These are phyloP conservation scores for Malassezia cuniculi DNA, from an alignment of 1,284 basidiomycete genomes.

Conservation along the genomic window DNA sequence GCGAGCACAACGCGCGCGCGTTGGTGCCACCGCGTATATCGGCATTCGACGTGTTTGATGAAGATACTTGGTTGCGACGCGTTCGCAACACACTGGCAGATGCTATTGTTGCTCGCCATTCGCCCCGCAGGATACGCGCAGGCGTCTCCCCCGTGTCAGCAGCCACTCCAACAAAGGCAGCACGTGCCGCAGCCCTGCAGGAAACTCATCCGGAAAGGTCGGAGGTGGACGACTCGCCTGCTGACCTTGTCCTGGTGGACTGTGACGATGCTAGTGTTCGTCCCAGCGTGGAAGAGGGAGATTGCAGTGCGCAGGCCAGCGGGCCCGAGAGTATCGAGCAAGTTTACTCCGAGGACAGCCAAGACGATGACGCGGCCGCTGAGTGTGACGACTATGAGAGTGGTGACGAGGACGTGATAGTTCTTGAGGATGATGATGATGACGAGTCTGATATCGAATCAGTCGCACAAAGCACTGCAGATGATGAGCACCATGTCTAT, in stretches of 20 bases:
- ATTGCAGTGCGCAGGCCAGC: neutral
- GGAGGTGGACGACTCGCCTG: neutral
- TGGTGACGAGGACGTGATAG: no score
- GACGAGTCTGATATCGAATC: no score
- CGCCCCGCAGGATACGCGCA: no score
- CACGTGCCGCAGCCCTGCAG: no score
- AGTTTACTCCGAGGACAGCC: conserved; percentile 17
- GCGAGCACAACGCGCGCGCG: neutral
- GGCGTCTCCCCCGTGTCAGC: no score
- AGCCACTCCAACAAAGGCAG: no score
- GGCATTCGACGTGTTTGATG: conserved; percentile 12
- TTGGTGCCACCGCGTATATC: conserved; percentile 4
- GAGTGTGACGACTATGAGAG: neutral
- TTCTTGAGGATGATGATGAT: no score
- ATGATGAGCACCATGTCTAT: no score
- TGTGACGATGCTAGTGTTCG: neutral
- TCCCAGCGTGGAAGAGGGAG: neutral
- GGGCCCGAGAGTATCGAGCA: conserved; percentile 15
- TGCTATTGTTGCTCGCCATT: no score
- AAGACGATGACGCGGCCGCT: neutral
- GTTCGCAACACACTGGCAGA: no score
- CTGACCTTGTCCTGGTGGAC: no score
- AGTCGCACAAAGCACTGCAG: no score
- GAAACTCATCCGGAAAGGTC: neutral
- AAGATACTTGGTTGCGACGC: conserved; percentile 5